phyloP scores from a whole-genome alignment of 345 rosid species.

The Brassica napus region DNA sequence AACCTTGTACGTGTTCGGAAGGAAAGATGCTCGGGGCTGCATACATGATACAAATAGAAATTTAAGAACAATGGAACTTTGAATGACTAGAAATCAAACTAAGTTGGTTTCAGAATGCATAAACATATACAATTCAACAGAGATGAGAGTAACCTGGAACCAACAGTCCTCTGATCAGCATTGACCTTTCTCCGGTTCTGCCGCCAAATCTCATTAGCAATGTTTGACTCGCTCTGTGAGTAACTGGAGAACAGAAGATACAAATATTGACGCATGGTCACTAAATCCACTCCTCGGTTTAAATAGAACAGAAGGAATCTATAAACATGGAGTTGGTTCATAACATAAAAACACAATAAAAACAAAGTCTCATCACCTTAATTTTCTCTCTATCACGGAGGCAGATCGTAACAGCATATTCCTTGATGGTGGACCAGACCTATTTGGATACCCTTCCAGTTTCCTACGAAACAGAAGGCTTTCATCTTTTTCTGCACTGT shows the following conservation, averaged over 20 bases:
- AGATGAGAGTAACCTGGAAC: conserved; percentile 74
- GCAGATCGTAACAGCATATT: conserved; percentile 63
- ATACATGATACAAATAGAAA: conserved; percentile 21
- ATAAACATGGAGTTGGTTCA: conserved; percentile 5
- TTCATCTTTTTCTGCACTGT: conserved; percentile 89
- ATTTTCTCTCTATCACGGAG: conserved; percentile 59
- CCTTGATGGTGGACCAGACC: conserved; percentile 66
- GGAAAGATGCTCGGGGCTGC: conserved; percentile 95
- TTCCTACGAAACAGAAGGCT: conserved; percentile 60
- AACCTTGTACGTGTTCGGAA: conserved; percentile 72
- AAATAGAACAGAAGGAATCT: conserved; percentile 4
- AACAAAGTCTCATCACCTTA: conserved; percentile 55
- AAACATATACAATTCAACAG: conserved; percentile 24
- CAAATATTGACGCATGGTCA: conserved; percentile 15
- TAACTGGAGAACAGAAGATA: conserved; percentile 49
- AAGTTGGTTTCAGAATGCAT: conserved; percentile 20
- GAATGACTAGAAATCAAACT: conserved; percentile 3
- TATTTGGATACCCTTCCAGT: conserved; percentile 68
- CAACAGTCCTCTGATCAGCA: conserved; percentile 91
- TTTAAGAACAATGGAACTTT: conserved; percentile 1
- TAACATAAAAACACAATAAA: not conserved
- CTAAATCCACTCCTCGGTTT: not conserved
- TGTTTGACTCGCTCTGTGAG: conserved; percentile 93
- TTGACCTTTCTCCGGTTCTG: conserved; percentile 87
- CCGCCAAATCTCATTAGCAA: conserved; percentile 81